Evolutionary conservation across 2,329 filamentous ascomycete species (phyloP).

Genomic region (Phoma sp.): DNA sequence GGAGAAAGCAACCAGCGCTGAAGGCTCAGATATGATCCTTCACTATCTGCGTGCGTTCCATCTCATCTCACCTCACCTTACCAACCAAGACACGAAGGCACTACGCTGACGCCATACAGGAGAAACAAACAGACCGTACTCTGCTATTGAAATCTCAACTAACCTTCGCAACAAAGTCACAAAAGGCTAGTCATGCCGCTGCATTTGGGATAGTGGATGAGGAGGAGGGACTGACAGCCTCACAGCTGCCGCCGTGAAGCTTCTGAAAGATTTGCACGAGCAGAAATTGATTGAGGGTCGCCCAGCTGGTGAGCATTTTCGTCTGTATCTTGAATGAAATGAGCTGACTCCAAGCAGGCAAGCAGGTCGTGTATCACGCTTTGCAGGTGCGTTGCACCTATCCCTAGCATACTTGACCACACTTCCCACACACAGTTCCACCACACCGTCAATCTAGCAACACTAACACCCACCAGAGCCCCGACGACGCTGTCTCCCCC

Average conservation of each 20-base stretch:
- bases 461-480: slow-evolving; percentile 50
- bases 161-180: slow-evolving; percentile 69
- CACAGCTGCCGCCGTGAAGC: slow-evolving; percentile 64
- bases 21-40: slow-evolving; percentile 55
- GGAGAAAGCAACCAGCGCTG: slow-evolving; percentile 45
- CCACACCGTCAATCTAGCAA: not conserved
- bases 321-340: not conserved
- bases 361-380: slow-evolving; percentile 68
- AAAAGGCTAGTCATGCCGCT: slow-evolving; percentile 52
- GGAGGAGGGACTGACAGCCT: slow-evolving; percentile 20
- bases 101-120: slow-evolving; percentile 39
- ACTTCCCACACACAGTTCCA: too few relatives aligned
- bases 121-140: slow-evolving; percentile 63
- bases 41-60: slow-evolving; percentile 58
- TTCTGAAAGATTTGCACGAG: slow-evolving; percentile 69
- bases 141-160: slow-evolving; percentile 65
- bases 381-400: slow-evolving; percentile 48
- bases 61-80: not conserved
- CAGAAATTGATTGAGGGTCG: slow-evolving; percentile 66
- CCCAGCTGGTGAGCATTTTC: slow-evolving; percentile 54
- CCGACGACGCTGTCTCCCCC: slow-evolving; percentile 56
- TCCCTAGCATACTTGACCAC: too few relatives aligned
- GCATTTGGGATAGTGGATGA: not conserved
- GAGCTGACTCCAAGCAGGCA: slow-evolving; percentile 53
- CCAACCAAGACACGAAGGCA: not conserved